Evolutionary conservation across 78 protist genomes (phyloP).

Genomic region (Speleostelium caveatum): DNA sequence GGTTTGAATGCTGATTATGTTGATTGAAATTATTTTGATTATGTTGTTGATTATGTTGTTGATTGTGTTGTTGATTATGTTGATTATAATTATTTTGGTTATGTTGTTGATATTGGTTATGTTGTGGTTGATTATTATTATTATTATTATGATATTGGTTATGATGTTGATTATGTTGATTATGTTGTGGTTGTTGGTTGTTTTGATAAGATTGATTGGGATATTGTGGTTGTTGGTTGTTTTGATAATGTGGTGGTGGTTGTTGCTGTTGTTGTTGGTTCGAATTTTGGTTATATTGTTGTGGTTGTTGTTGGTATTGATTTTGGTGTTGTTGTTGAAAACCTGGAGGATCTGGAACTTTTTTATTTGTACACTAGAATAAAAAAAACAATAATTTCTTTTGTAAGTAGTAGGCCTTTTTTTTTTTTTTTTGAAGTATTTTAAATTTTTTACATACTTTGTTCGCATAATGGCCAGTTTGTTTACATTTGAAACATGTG

Average conservation of each 20-base stretch:
- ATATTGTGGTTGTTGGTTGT: background rate
- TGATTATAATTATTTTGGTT: slow-evolving; percentile 12
- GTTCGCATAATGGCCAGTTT: slow-evolving; percentile 83
- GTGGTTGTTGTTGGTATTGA: slow-evolving; percentile 5
- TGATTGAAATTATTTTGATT: slow-evolving; percentile 23
- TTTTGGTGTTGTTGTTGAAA: slow-evolving; percentile 7
- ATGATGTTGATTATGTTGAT: slow-evolving; percentile 26
- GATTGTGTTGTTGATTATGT: background rate
- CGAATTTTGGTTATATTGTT: background rate
- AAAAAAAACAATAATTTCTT: background rate
- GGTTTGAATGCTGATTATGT: background rate
- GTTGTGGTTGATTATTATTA: background rate
- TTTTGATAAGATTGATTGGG: background rate
- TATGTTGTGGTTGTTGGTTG: no score
- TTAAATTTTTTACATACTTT: slow-evolving; percentile 24
- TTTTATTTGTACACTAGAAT: slow-evolving; percentile 45
- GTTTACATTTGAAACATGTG: slow-evolving; percentile 64
- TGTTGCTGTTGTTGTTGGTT: slow-evolving; percentile 6
- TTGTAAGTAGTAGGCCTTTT: background rate
- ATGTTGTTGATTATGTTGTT: slow-evolving; percentile 13
- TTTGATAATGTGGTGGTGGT: no score
- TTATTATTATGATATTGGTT: slow-evolving; percentile 4
- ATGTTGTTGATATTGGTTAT: slow-evolving; percentile 6
- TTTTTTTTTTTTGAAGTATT: no score
- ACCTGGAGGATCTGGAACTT: slow-evolving; percentile 26